phyloP scores from a whole-genome alignment of 2,329 filamentous ascomycete species.

The Myriosclerotinia scirpicola region DNA sequence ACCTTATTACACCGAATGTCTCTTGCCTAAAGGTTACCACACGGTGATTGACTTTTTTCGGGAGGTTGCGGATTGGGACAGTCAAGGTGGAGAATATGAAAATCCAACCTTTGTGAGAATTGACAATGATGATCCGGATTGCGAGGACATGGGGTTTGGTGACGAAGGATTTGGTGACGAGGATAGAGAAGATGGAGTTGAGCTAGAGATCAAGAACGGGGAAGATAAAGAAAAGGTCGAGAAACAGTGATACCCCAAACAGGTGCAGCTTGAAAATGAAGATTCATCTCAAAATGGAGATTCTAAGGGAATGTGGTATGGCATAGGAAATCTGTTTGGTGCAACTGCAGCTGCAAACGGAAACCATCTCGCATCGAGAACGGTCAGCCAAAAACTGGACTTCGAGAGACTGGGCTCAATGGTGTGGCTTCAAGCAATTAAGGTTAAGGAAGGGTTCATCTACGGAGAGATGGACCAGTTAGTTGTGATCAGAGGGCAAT shows the following conservation, averaged over 20 bases:
- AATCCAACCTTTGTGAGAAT: constrained; percentile 39
- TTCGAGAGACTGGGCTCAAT: background rate
- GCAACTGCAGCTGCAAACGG: background rate
- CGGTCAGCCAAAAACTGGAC: no score
- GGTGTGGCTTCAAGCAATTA: background rate
- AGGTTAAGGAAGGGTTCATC: no score
- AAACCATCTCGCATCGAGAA: no score
- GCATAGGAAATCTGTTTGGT: background rate
- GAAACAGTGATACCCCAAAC: background rate
- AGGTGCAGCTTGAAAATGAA: background rate
- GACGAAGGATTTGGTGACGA: constrained; percentile 21
- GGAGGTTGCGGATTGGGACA: constrained; percentile 50
- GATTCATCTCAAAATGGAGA: background rate
- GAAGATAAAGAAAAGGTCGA: background rate
- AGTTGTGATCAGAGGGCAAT: background rate
- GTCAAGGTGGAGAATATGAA: constrained; percentile 36
- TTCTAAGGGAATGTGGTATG: background rate
- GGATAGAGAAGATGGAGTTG: constrained; percentile 17
- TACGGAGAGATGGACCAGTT: background rate
- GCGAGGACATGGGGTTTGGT: constrained; percentile 9
- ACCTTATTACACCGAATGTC: constrained; percentile 55
- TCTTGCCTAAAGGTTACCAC: constrained; percentile 57
- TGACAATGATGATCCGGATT: constrained; percentile 26
- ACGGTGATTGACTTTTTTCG: constrained; percentile 62
- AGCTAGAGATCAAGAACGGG: constrained; percentile 15